phyloP scores from a whole-genome alignment of 331 rosid genomes.

The Quercus phellos region DNA sequence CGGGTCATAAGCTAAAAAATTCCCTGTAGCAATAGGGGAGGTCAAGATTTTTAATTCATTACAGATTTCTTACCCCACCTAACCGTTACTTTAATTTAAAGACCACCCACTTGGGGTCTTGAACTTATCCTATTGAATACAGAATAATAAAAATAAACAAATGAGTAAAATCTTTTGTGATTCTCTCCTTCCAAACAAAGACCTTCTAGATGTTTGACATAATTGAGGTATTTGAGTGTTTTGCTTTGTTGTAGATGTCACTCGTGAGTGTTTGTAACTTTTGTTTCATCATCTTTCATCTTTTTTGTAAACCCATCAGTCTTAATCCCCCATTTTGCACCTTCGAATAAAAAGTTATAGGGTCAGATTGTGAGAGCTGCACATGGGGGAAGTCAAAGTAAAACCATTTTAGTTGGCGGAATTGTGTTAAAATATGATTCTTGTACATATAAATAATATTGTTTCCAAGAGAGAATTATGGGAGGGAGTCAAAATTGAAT shows the following conservation, averaged over 20 bases:
- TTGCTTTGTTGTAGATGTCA: background rate
- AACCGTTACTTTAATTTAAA: slow-evolving; percentile 17
- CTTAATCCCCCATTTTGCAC: slow-evolving; percentile 3
- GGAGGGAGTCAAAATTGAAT: slow-evolving; percentile 27
- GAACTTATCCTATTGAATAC: background rate
- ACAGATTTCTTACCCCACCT: slow-evolving; percentile 7
- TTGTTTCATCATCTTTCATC: background rate
- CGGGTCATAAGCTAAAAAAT: slow-evolving; percentile 26
- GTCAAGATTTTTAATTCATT: slow-evolving; percentile 3
- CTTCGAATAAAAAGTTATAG: slow-evolving; percentile 8
- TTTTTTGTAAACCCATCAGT: slow-evolving; percentile 7
- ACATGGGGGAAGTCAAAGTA: slow-evolving; percentile 33
- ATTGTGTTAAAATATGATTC: background rate
- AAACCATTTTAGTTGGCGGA: background rate
- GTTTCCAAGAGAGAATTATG: background rate
- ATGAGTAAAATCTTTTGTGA: background rate
- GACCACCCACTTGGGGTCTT: background rate
- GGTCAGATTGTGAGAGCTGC: slow-evolving; percentile 16
- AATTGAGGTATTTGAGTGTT: background rate
- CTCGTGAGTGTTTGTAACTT: background rate
- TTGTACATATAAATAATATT: too few species aligned
- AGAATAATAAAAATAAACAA: background rate
- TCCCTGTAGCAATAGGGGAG: background rate
- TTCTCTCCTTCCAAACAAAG: background rate
- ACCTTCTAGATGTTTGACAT: slow-evolving; percentile 27